Evolutionary conservation across 129 eudicot species (phyloP), one percentile per base, ranked within the genome.

Genomic region (Ambrosia artemisiifolia): DNA sequence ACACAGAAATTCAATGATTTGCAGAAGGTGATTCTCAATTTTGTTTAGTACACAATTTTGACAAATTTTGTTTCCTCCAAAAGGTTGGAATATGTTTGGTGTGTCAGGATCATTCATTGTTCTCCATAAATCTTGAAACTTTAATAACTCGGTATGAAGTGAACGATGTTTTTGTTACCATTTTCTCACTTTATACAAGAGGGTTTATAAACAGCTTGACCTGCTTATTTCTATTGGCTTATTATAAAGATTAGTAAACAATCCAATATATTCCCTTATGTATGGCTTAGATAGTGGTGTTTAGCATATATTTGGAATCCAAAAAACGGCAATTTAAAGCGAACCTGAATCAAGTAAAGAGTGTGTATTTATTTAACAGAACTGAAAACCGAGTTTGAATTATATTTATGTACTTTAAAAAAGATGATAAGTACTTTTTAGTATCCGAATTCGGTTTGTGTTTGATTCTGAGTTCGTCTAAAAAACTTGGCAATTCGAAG

Each of bases 41-140:
- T 46, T 65, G 63, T 57, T 42, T 53, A n/a, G 12, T 54, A 46
- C 69, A 66, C 76, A 70, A 50, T 77, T 77, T 77, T 78, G 66
- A 19, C 54, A 38, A 6, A 34, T 43, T 20, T 47, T 40, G 7
- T 50, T 51, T 74, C 20, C 46, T 50, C 18, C 14, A 34, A 38
- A 40, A 51, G 65, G 72, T 28, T 65, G 79, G 61, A 40, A 65
- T 53, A n/a, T 75, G 79, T 53, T 53, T 75, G 47, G 20, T 53
- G 79, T 53, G 33, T 51, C 30, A 75, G 57, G 64, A 40, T 59
- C 49, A 74, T 48, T 59, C 20, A 14, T 72, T 59, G 34, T 18
- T 59, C 28, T 36, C 35, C 11, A 16, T 5, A 61, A 61, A 44
- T 69, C 3, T 60, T 13, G 1, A 66, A 67, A 11, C 48, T 65